Base-by-base conservation (phyloP, 2,329 filamentous ascomycete species). In the Onygena corvina region DNA sequence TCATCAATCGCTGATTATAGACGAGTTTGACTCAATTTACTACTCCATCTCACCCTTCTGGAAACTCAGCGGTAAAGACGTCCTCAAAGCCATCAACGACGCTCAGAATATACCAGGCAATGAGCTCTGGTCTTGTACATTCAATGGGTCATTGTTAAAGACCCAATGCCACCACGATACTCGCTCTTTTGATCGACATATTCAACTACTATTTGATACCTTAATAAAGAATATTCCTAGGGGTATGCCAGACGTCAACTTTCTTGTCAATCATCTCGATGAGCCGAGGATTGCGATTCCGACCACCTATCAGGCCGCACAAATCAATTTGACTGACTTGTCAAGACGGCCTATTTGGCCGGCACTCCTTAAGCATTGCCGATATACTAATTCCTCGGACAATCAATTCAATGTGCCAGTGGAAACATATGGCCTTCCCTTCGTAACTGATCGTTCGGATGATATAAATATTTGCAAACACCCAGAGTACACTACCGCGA, bases 221-320 rank as follows among this genome's bases (percentile, higher is more conserved):
- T 29, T 52, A 14, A 23, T 52, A 23, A 47, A 21, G 18, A 27
- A 49, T 34, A 7, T 52, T n/a, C 38, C 21, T 14, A 40, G 36
- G 1, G 23, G 9, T 45, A 11, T 52, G 16, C 50, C 50, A 4
- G 34, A 46, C 20, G 31, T 52, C 47, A 52, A 33, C 14, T 52
- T 52, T 33, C 46, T 49, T 31, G 50, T 52, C 38, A 52, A 52
- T 31, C 46, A 52, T 11, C 33, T 52, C 23, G 50, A 52, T 49
- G 50, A 52, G 20, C 50, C 50, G 16, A 52, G 46, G 16, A 40
- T 52, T 6, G 4, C 49, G 11, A 23, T 51, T 29, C 46, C 49
- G 11, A 4, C 2, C n/a, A 23, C 11, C 16, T 12, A 20, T 45
- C 23, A 9, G 20, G 33, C 23, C 11, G 14, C 3, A 16, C 7